These are phyloP conservation scores for Dentipellis sp. DNA, from an alignment of 768 basidiomycete genomes.

Conservation along the genomic window DNA sequence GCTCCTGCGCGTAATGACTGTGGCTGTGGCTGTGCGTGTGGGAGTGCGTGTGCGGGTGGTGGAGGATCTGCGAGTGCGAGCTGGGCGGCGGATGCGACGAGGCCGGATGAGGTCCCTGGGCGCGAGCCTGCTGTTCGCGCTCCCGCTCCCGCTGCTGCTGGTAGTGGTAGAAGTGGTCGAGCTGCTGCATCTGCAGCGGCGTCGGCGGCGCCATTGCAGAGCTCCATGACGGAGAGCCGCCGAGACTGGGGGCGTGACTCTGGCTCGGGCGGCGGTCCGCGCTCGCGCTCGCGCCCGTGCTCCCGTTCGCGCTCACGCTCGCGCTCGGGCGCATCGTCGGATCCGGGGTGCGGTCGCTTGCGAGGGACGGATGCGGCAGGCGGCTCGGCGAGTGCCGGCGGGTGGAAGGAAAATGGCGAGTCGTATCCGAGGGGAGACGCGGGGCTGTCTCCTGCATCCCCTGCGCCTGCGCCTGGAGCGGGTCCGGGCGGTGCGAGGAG, in stretches of 20 bases:
- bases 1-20: conserved; percentile 37
- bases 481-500: conserved; percentile 18
- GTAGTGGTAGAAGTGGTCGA: conserved; percentile 38
- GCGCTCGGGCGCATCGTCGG: conserved; percentile 34
- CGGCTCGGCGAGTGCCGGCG: conserved; percentile 39
- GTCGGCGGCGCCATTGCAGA: conserved; percentile 71
- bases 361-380: conserved; percentile 32
- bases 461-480: conserved; percentile 23
- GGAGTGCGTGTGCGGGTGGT: too few relatives aligned
- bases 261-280: conserved; percentile 35
- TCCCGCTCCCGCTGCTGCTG: conserved; percentile 24
- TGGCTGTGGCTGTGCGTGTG: background rate
- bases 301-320: conserved; percentile 11
- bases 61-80: conserved; percentile 38
- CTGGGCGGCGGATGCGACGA: conserved; percentile 22
- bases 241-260: conserved; percentile 75
- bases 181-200: conserved; percentile 33
- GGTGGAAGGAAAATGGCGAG: conserved; percentile 75
- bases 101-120: conserved; percentile 25
- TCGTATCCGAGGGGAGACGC: conserved; percentile 28
- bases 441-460: conserved; percentile 21
- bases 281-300: conserved; percentile 11
- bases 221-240: conserved; percentile 78
- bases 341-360: conserved; percentile 54
- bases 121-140: conserved; percentile 20